A percentile compares a stretch with the other conserved stretches of the same genome.
Conservation (phyloP, 352 stramenopile species). For the Globisporangium abappressorium region DNA sequence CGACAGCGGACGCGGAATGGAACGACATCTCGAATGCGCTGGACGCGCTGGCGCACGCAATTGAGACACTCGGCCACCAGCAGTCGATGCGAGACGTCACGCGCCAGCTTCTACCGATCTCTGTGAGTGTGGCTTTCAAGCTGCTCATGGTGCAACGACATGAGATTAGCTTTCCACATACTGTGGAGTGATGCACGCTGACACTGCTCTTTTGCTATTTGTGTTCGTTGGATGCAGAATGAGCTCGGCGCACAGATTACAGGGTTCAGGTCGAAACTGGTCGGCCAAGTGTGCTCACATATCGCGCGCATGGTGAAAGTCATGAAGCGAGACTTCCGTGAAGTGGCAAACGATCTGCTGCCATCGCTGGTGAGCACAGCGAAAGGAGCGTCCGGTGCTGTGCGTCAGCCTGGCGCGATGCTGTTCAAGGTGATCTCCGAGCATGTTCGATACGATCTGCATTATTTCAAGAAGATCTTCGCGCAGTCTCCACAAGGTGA, state of each 20-base stretch:
- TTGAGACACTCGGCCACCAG: slow-evolving; percentile 35
- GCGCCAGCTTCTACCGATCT: slow-evolving; percentile 38
- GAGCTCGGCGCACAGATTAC: slow-evolving; percentile 41
- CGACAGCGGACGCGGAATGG: slow-evolving; percentile 37
- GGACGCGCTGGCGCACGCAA: slow-evolving; percentile 38
- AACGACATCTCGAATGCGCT: slow-evolving; percentile 32
- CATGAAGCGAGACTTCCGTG: slow-evolving; percentile 40
- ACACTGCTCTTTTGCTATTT: slow-evolving; percentile 1
- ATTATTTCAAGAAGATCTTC: slow-evolving; percentile 46
- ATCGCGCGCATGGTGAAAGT: slow-evolving; percentile 48
- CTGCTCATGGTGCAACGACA: background rate
- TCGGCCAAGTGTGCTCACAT: slow-evolving; percentile 44
- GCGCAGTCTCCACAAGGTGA: slow-evolving; percentile 39
- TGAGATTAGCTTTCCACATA: background rate
- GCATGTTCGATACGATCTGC: slow-evolving; percentile 57
- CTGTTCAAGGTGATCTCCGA: slow-evolving; percentile 57
- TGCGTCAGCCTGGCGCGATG: slow-evolving; percentile 45
- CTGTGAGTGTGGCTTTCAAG: slow-evolving; percentile 26
- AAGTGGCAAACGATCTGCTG: slow-evolving; percentile 59
- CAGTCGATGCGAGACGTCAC: slow-evolving; percentile 31
- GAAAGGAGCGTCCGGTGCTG: slow-evolving; percentile 49
- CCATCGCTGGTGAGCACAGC: slow-evolving; percentile 43
- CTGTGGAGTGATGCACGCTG: background rate
- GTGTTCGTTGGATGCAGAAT: slow-evolving; percentile 18
- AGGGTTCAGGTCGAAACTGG: slow-evolving; percentile 48